Evolutionary conservation across 345 rosid species (phyloP).

Genomic region (Odontarrhena argentea): DNA sequence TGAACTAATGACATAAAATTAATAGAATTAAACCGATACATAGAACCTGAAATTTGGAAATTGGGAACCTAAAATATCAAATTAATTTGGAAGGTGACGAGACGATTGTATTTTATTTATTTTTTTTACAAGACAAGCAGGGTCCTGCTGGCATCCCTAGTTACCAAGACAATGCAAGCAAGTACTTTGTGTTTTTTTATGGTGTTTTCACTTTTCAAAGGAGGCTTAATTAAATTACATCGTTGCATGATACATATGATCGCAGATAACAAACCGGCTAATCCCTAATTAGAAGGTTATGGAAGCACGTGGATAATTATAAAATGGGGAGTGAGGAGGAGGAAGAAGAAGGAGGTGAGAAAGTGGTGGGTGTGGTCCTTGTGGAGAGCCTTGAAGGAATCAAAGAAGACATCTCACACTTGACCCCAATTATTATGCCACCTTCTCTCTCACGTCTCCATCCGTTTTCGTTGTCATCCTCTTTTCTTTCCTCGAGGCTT

Average conservation of each 20-base stretch:
- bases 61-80: too few relatives aligned
- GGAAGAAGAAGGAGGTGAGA: conserved; percentile 21
- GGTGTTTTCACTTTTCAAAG: background rate
- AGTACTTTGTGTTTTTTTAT: background rate
- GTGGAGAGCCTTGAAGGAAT: conserved; percentile 41
- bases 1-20: too few relatives aligned
- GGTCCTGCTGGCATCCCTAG: background rate
- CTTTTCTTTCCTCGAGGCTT: conserved; percentile 31
- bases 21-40: too few relatives aligned
- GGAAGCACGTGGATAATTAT: conserved; percentile 30
- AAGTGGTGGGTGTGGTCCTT: conserved; percentile 45
- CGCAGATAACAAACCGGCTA: background rate
- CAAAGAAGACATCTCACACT: conserved; percentile 43
- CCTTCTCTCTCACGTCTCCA: conserved; percentile 46
- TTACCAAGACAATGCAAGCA: background rate
- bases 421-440: conserved; percentile 44
- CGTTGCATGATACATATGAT: background rate
- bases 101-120: too few relatives aligned
- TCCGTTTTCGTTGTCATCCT: conserved; percentile 42
- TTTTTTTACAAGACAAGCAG: too few relatives aligned
- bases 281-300: conserved; percentile 13
- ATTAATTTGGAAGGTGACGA: too few relatives aligned
- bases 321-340: background rate
- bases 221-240: conserved; percentile 11
- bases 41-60: too few relatives aligned